phyloP scores from a whole-genome alignment of 306 rosid genomes.

The Quillaja saponaria region DNA sequence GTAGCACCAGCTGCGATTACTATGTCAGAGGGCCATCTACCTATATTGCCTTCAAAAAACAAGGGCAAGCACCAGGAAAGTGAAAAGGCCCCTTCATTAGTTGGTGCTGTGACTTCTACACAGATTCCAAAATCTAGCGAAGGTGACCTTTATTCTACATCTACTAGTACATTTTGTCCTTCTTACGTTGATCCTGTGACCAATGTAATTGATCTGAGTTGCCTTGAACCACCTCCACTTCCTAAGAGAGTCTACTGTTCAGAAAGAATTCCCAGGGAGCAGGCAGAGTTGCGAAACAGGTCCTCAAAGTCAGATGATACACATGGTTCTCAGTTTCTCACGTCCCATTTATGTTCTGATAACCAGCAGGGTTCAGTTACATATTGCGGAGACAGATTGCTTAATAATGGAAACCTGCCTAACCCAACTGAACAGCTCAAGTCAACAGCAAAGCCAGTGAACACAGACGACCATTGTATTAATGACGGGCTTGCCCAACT shows the following conservation, averaged over 20 bases:
- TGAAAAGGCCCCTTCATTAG: constrained; percentile 46
- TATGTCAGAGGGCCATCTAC: constrained; percentile 38
- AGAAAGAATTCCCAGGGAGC: constrained; percentile 89
- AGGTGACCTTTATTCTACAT: constrained; percentile 42
- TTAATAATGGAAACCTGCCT: constrained; percentile 38
- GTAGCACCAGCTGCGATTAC: constrained; percentile 45
- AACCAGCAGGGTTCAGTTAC: constrained; percentile 41
- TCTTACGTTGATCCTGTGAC: constrained; percentile 54
- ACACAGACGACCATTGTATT: constrained; percentile 42
- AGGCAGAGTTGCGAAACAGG: constrained; percentile 73
- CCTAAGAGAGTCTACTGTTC: constrained; percentile 78
- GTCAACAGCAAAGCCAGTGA: constrained; percentile 38
- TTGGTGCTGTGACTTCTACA: constrained; percentile 41
- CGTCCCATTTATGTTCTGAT: constrained; percentile 63
- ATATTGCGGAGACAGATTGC: constrained; percentile 46
- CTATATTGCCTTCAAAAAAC: constrained; percentile 43
- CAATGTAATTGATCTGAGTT: constrained; percentile 59
- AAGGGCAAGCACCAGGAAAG: constrained; percentile 53
- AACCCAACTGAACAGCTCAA: constrained; percentile 42
- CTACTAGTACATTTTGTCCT: constrained; percentile 46
- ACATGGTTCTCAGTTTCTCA: constrained; percentile 59
- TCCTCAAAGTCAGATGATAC: constrained; percentile 84
- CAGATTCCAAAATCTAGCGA: constrained; percentile 54
- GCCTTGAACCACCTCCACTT: constrained; percentile 65
- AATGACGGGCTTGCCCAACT: constrained; percentile 50